These are phyloP conservation scores for Lodderomyces parapsilosis DNA, from an alignment of 1,139 yeast genomes.

Conservation along the genomic window DNA sequence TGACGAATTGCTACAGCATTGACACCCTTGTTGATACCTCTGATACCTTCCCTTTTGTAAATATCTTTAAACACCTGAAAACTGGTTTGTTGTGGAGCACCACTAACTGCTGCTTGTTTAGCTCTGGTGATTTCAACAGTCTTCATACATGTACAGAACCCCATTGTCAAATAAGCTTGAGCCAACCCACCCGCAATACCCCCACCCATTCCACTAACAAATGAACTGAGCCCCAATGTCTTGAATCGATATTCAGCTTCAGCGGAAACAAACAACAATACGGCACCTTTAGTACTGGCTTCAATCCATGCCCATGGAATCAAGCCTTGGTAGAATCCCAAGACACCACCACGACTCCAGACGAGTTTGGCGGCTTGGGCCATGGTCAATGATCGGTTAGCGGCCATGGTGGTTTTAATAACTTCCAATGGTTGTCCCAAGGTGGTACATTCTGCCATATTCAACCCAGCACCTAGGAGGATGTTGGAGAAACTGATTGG, in stretches of 20 bases:
- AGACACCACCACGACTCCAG: slow-evolving; percentile 89
- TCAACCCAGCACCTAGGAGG: slow-evolving; percentile 89
- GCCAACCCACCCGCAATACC: slow-evolving; percentile 95
- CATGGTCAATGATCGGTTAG: slow-evolving; percentile 74
- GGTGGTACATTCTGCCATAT: slow-evolving; percentile 89
- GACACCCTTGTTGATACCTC: slow-evolving; percentile 96
- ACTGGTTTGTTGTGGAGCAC: slow-evolving; percentile 67
- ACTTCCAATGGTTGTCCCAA: slow-evolving; percentile 97
- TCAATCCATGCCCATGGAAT: slow-evolving; percentile 99
- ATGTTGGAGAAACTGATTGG: slow-evolving; percentile 88
- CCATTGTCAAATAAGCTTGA: slow-evolving; percentile 95
- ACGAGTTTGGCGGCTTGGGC: slow-evolving; percentile 69
- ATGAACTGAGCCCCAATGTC: slow-evolving; percentile 63
- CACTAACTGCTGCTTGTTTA: slow-evolving; percentile 68
- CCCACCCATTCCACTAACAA: slow-evolving; percentile 88
- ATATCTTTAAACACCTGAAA: slow-evolving; percentile 86
- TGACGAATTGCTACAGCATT: slow-evolving; percentile 99
- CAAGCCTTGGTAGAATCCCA: slow-evolving; percentile 94
- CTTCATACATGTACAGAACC: slow-evolving; percentile 97
- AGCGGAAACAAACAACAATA: slow-evolving; percentile 86
- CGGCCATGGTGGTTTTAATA: slow-evolving; percentile 96
- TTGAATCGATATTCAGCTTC: slow-evolving; percentile 84
- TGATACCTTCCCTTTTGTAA: slow-evolving; percentile 79
- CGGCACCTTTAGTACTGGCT: slow-evolving; percentile 99
- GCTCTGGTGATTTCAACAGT: slow-evolving; percentile 94